Evolutionary conservation across 495 filamentous ascomycete genomes (phyloP).

Genomic region (Aspergillus bertholletiae): DNA sequence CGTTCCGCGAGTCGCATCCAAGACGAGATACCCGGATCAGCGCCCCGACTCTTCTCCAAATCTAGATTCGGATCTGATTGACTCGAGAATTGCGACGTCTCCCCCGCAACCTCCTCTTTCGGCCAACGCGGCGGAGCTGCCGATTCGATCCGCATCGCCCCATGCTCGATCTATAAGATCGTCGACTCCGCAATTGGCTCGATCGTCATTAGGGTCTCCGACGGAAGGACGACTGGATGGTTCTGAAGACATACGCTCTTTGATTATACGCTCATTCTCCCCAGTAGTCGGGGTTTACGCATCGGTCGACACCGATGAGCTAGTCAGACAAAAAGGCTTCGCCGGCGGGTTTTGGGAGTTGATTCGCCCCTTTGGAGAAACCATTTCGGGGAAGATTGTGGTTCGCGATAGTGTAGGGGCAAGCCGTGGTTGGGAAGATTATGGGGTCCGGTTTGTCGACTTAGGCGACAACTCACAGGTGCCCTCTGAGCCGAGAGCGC

Average conservation of each 20-base stretch:
- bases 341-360: conserved; percentile 75
- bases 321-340: conserved; percentile 84
- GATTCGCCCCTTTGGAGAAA: conserved; percentile 88
- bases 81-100: conserved; percentile 51
- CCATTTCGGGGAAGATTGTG: conserved; percentile 79
- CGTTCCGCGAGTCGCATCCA: conserved; percentile 49
- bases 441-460: conserved; percentile 76
- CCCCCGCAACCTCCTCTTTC: conserved; percentile 33
- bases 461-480: conserved; percentile 28
- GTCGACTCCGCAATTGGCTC: conserved; percentile 54
- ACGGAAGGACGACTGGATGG: conserved; percentile 45
- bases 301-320: conserved; percentile 75
- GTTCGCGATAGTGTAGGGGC: conserved; percentile 85
- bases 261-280: conserved; percentile 80
- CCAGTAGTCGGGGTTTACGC: conserved; percentile 83
- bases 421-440: conserved; percentile 83
- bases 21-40: conserved; percentile 42
- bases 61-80: conserved; percentile 46
- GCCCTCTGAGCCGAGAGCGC: conserved; percentile 19
- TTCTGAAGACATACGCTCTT: conserved; percentile 62
- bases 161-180: conserved; percentile 58
- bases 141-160: conserved; percentile 44
- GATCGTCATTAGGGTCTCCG: conserved; percentile 54
- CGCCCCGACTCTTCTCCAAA: conserved; percentile 35
- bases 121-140: conserved; percentile 32